Conservation (phyloP, 164 flowering plant genomes). For the Stephania japonica region DNA sequence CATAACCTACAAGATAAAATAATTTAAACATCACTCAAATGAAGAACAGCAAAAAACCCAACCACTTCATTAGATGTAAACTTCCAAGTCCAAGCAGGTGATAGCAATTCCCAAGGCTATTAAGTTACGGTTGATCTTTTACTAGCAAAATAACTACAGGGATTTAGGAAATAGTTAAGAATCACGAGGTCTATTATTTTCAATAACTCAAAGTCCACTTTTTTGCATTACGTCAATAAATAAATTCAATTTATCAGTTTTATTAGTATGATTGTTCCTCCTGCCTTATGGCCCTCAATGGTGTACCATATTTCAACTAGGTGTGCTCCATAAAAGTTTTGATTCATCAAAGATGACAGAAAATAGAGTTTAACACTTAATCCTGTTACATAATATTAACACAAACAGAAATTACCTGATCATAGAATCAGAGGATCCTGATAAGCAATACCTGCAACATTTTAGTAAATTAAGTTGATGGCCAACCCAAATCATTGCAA, state of each 20-base stretch:
- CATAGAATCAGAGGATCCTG: conserved; percentile 99
- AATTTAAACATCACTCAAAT: not conserved
- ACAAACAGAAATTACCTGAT: conserved; percentile 54
- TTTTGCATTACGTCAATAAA: too few species aligned
- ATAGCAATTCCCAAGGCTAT: not conserved
- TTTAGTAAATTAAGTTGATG: conserved; percentile 5
- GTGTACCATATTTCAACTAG: too few species aligned
- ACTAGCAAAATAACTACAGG: not conserved
- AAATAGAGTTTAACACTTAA: not conserved
- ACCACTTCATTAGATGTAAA: not conserved
- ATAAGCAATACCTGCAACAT: conserved; percentile 72
- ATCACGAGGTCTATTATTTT: not conserved
- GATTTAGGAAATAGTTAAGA: not conserved
- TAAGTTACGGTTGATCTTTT: too few species aligned
- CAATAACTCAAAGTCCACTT: not conserved
- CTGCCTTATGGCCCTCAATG: too few species aligned
- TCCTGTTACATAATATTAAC: not conserved
- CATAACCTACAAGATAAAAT: conserved; percentile 48
- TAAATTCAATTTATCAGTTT: not conserved
- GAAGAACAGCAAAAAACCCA: not conserved
- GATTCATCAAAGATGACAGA: not conserved
- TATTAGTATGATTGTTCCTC: not conserved
- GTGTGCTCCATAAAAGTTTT: not conserved
- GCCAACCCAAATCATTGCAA: not conserved
- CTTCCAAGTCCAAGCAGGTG: not conserved